phyloP scores from a whole-genome alignment of 1,284 basidiomycete species.

The Trichosporon sp. region DNA sequence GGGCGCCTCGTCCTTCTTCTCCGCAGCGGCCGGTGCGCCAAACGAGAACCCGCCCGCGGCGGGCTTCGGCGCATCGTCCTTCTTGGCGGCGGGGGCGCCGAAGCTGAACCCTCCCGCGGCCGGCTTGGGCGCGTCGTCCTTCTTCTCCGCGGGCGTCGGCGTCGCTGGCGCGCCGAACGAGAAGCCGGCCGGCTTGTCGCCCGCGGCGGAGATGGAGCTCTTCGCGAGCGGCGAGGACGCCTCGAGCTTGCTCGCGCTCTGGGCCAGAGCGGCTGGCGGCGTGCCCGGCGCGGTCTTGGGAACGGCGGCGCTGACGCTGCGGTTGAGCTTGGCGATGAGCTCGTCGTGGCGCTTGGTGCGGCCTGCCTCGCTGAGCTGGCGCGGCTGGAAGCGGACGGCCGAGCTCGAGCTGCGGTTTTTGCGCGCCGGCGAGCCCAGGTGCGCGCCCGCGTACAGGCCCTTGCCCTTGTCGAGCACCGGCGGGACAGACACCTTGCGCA shows the following conservation, averaged over 20 bases:
- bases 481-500: background rate
- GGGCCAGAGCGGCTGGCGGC: background rate
- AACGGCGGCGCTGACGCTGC: background rate
- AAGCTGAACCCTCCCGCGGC: background rate
- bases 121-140: background rate
- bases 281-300: background rate
- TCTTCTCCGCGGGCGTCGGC: background rate
- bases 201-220: background rate
- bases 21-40: background rate
- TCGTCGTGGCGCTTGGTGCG: slow-evolving; percentile 19
- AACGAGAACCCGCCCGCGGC: slow-evolving; percentile 8
- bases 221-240: background rate
- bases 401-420: background rate
- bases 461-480: background rate
- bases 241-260: background rate
- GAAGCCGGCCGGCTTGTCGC: background rate
- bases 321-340: slow-evolving; percentile 17
- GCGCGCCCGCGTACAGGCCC: background rate
- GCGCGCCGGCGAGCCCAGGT: background rate
- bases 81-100: background rate
- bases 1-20: background rate
- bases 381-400: background rate
- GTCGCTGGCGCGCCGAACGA: too few species aligned
- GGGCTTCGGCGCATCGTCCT: background rate
- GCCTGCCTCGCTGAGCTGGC: slow-evolving; percentile 17